Conservation (phyloP, 345 rosid genomes). For the Garcia nutans region DNA sequence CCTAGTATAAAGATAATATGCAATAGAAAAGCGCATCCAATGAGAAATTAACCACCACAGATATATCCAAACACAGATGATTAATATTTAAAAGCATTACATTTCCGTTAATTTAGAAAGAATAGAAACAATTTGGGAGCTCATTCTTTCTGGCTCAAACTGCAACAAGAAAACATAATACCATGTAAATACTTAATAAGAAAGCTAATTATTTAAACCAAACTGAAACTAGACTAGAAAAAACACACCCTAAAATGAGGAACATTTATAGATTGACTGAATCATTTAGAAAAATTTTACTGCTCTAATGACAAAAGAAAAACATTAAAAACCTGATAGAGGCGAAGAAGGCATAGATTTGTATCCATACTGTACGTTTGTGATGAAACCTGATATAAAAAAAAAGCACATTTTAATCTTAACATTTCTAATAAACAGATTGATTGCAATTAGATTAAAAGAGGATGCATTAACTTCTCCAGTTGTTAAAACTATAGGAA, state of each 20-base stretch:
- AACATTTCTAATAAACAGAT: background rate
- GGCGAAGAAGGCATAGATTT: slow-evolving; percentile 95
- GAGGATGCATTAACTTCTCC: background rate
- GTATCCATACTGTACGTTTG: slow-evolving; percentile 87
- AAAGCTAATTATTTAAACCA: background rate
- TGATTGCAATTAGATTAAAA: background rate
- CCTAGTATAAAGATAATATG: background rate
- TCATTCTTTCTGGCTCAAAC: slow-evolving; percentile 96
- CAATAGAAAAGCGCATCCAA: background rate
- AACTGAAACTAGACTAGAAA: background rate
- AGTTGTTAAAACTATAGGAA: background rate
- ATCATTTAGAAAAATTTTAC: background rate
- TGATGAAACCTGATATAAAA: slow-evolving; percentile 56
- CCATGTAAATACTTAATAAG: background rate
- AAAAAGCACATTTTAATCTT: background rate
- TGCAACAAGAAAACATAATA: slow-evolving; percentile 31
- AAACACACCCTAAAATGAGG: background rate
- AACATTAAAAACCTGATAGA: slow-evolving; percentile 61
- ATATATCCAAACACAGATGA: background rate
- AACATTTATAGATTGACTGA: background rate
- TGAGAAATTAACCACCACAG: background rate
- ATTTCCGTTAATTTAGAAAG: background rate
- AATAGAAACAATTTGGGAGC: slow-evolving; percentile 63
- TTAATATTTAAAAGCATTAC: background rate
- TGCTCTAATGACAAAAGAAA: background rate